Percentiles rank a stretch among this genome's conserved stretches.
These are phyloP conservation scores for Fusarium sarcochroum DNA, from an alignment of 2,329 filamentous ascomycete species.

Conservation along the genomic window DNA sequence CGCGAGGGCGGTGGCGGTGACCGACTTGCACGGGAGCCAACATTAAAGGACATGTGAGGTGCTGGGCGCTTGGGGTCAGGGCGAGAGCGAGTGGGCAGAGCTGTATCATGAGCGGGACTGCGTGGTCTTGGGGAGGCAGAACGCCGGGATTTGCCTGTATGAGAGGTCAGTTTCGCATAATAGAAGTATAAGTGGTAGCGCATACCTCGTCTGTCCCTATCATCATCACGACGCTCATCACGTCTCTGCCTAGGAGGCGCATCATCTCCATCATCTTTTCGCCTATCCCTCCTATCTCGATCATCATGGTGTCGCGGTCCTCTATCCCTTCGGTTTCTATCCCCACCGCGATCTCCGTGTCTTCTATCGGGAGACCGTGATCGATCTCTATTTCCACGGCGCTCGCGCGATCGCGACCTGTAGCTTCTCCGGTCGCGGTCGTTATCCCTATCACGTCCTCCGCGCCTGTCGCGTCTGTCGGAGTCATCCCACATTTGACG, in stretches of 20 bases:
- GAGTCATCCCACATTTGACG: slow-evolving; percentile 73
- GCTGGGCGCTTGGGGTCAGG: slow-evolving; percentile 36
- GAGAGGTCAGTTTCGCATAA: slow-evolving; percentile 15
- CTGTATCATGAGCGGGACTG: slow-evolving; percentile 40
- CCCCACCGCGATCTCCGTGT: slow-evolving; percentile 57
- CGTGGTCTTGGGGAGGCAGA: slow-evolving; percentile 56
- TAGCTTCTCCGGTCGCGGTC: slow-evolving; percentile 53
- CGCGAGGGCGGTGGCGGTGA: slow-evolving; percentile 34
- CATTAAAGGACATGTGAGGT: slow-evolving; percentile 55
- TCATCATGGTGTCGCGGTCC: slow-evolving; percentile 50
- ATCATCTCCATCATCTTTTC: slow-evolving; percentile 47
- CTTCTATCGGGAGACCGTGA: slow-evolving; percentile 55
- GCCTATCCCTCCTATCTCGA: slow-evolving; percentile 41
- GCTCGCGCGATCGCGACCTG: slow-evolving; percentile 54
- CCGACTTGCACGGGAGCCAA: slow-evolving; percentile 48
- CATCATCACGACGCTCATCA: slow-evolving; percentile 46
- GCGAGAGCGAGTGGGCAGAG: slow-evolving; percentile 55
- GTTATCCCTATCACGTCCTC: slow-evolving; percentile 49
- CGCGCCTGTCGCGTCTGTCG: slow-evolving; percentile 56
- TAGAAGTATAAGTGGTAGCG: neutral
- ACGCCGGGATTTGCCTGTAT: slow-evolving; percentile 51
- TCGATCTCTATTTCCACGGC: slow-evolving; percentile 53
- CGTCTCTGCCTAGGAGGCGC: slow-evolving; percentile 35
- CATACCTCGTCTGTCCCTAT: slow-evolving; percentile 48
- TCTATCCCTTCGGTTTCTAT: slow-evolving; percentile 53